phyloP scores from a whole-genome alignment of 805 yeast species.

The Candida chilensis region DNA sequence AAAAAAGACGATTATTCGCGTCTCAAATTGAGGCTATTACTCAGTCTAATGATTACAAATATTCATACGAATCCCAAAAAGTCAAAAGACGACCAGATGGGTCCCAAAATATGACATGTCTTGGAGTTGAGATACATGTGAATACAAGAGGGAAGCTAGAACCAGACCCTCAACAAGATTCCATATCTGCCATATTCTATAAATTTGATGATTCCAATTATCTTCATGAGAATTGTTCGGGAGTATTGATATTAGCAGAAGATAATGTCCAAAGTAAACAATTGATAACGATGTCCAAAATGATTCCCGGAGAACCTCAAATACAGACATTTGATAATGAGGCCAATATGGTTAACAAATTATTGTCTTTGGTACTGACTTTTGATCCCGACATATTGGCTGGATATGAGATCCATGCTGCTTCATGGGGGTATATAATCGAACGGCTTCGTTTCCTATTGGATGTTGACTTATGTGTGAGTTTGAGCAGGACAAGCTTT shows the following conservation, averaged over 20 bases:
- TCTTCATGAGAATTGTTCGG: too few relatives aligned
- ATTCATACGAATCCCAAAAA: conserved; percentile 20
- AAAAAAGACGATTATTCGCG: conserved; percentile 8
- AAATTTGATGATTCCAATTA: conserved; percentile 37
- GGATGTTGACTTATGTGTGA: conserved; percentile 44
- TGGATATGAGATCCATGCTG: conserved; percentile 74
- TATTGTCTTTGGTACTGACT: conserved; percentile 44
- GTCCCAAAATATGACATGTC: conserved; percentile 41
- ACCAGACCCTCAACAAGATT: conserved; percentile 65
- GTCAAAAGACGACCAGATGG: conserved; percentile 25
- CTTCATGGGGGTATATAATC: conserved; percentile 86
- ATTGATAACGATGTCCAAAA: neutral
- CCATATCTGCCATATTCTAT: conserved; percentile 57
- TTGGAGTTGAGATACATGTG: conserved; percentile 63
- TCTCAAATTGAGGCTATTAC: conserved; percentile 49
- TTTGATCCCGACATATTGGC: conserved; percentile 84
- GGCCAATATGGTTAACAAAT: conserved; percentile 41
- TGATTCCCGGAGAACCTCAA: conserved; percentile 1
- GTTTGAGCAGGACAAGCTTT: conserved; percentile 49
- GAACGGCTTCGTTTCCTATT: conserved; percentile 44
- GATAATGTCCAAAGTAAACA: neutral
- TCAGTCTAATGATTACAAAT: conserved; percentile 24
- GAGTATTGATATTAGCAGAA: neutral
- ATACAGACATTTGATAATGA: conserved; percentile 38
- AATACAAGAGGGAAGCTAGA: conserved; percentile 34